These are phyloP conservation scores for Monosporascus sp. DNA, from an alignment of 2,329 filamentous ascomycete species.

Conservation along the genomic window DNA sequence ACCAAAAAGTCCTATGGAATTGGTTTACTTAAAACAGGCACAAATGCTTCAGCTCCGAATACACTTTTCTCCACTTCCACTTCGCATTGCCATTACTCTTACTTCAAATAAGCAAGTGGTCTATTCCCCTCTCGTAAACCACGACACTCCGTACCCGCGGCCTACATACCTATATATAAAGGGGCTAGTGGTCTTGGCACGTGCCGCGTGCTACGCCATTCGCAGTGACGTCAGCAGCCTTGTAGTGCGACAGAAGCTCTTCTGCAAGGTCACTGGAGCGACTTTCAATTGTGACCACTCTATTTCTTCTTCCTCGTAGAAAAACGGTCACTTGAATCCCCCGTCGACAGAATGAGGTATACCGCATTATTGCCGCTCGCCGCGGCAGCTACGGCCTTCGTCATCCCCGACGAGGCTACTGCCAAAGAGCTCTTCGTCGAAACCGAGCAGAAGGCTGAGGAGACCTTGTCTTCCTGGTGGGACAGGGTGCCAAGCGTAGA, in stretches of 20 bases:
- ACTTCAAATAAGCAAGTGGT: no score
- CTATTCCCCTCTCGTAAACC: no score
- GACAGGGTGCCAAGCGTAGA: constrained; percentile 9
- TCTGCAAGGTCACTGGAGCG: neutral
- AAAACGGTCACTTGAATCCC: neutral
- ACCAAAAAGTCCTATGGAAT: neutral
- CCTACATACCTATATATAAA: no score
- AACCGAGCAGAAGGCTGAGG: constrained; percentile 9
- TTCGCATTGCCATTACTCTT: no score
- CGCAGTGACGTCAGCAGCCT: neutral
- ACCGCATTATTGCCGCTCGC: constrained; percentile 15
- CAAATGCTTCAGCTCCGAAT: no score
- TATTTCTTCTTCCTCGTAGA: neutral
- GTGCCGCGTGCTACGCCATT: neutral
- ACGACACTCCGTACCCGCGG: no score
- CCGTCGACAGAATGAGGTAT: constrained; percentile 17
- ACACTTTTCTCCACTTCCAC: no score
- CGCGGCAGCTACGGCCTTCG: constrained; percentile 15
- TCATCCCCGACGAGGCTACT: constrained; percentile 24
- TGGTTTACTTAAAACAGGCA: neutral
- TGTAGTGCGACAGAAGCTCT: neutral
- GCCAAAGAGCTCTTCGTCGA: constrained; percentile 20
- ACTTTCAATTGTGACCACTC: no score
- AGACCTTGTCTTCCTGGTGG: constrained; percentile 15
- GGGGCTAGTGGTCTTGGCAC: no score